phyloP scores from a whole-genome alignment of 495 filamentous ascomycete genomes.

The Xylaria sp. region DNA sequence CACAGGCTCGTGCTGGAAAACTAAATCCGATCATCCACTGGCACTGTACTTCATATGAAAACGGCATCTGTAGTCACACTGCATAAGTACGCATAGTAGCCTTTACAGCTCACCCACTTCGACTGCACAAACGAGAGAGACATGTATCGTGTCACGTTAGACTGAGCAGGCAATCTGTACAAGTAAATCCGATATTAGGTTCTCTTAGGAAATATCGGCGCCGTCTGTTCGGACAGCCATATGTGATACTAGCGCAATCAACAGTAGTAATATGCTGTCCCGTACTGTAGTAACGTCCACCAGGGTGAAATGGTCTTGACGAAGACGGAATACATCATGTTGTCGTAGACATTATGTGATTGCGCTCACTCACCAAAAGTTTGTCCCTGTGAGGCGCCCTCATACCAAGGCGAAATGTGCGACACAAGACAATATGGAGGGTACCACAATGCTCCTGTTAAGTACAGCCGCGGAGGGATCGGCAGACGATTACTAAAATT shows the following conservation, averaged over 20 bases:
- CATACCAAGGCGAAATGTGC: slow-evolving; percentile 17
- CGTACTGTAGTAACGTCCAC: not conserved
- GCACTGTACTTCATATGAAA: slow-evolving; percentile 11
- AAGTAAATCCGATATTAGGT: not conserved
- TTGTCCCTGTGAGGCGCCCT: not conserved
- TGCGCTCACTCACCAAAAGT: not conserved
- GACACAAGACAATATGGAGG: slow-evolving; percentile 19
- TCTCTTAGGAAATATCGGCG: slow-evolving; percentile 1
- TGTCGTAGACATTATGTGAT: not conserved
- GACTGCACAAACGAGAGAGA: slow-evolving; percentile 22
- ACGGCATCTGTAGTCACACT: slow-evolving; percentile 19
- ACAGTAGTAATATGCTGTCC: slow-evolving; percentile 9
- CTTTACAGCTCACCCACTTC: slow-evolving; percentile 20
- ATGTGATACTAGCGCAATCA: not conserved
- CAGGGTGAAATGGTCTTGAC: not conserved
- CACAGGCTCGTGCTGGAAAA: not conserved
- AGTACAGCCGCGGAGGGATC: slow-evolving; percentile 20
- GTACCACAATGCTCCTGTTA: slow-evolving; percentile 12
- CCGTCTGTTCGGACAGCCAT: not conserved
- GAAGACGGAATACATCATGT: not conserved
- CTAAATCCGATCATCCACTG: not conserved
- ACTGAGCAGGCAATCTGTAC: slow-evolving; percentile 15
- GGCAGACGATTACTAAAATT: slow-evolving; percentile 28
- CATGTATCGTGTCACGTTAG: slow-evolving; percentile 23
- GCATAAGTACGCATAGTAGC: slow-evolving; percentile 1